Percentiles rank a stretch among this genome's conserved stretches.
phyloP scores from a whole-genome alignment of 306 rosid genomes.

The Vigna unguiculata region DNA sequence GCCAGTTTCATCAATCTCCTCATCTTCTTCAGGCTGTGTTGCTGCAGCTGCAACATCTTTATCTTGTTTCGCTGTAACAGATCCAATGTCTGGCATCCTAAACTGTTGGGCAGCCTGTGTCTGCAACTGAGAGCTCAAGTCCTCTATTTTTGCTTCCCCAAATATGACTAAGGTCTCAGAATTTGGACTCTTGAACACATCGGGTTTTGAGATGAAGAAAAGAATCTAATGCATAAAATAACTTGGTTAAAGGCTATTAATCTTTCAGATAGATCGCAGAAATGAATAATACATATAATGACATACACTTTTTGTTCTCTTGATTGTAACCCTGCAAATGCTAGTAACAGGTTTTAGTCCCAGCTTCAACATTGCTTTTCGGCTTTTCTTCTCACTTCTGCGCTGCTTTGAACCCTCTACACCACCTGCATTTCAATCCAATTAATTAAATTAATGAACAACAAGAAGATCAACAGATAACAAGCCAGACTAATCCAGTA shows the following conservation, averaged over 20 bases:
- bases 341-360: constrained; percentile 91
- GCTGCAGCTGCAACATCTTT: constrained; percentile 56
- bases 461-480: neutral
- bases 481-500: constrained; percentile 29
- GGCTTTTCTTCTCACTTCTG: constrained; percentile 97
- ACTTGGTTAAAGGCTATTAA: neutral
- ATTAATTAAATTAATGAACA: neutral
- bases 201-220: constrained; percentile 91
- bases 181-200: constrained; percentile 91
- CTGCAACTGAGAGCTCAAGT: constrained; percentile 89
- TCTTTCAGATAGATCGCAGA: neutral
- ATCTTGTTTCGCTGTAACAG: constrained; percentile 68
- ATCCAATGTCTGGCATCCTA: constrained; percentile 82
- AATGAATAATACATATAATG: neutral
- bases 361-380: constrained; percentile 96
- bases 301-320: constrained; percentile 82
- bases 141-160: constrained; percentile 92
- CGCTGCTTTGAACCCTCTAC: constrained; percentile 89
- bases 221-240: constrained; percentile 58
- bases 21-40: constrained; percentile 67
- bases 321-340: constrained; percentile 90
- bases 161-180: constrained; percentile 84
- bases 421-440: constrained; percentile 56
- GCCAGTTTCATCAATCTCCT: constrained; percentile 79
- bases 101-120: constrained; percentile 93